Base-by-base conservation (phyloP, 257 asterid species). In the Scutellaria galericulata region DNA sequence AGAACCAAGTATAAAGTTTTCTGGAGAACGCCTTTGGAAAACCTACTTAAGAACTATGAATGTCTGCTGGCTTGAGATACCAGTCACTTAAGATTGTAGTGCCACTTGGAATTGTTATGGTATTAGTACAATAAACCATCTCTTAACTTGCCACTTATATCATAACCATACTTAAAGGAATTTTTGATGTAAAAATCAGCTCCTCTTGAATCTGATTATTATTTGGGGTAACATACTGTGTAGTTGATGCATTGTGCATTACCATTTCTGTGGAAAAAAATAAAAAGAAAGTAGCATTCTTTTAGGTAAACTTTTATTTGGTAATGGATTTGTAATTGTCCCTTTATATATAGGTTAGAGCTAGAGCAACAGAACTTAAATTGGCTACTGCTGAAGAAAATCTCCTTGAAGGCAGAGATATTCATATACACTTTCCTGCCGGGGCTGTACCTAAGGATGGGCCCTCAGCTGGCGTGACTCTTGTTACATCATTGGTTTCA, bases 361-460 rank as follows among this genome's bases (percentile, higher is more conserved):
- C 98, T 5, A 87, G 97, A 85, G 94, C 99, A 71, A 83, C 96
- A 46, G 97, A 90, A 85, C 96, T 95, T 67, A 88, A 87, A 68
- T 76, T 95, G 88, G 91, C 80, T 77, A 57, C 87, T 62, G 72
- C 85, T 66, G 83, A 86, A 78, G 89, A 83, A 40, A 92, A 92
- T 89, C 83, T 95, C 71, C 83, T 95, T 54, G 93, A 92, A 67
- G 96, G 96, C 64, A 89, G 91, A 60, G 99, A 92, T 84, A 75
- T 95, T 70, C 99, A 95, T 77, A 90, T 95, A 74, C 99, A 95
- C 85, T 92, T 92, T 77, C 99, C 99, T 40, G 99, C 98, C 50
- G 98, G 99, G 47, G 99, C 98, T 48, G 96, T 95, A 64, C 99
- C 99, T 5, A 95, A 95, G 77, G 98, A 95, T 77, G 99, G 98